Evolutionary conservation across 129 eudicot species (phyloP).

Genomic region (Chrysanthemum seticuspe): DNA sequence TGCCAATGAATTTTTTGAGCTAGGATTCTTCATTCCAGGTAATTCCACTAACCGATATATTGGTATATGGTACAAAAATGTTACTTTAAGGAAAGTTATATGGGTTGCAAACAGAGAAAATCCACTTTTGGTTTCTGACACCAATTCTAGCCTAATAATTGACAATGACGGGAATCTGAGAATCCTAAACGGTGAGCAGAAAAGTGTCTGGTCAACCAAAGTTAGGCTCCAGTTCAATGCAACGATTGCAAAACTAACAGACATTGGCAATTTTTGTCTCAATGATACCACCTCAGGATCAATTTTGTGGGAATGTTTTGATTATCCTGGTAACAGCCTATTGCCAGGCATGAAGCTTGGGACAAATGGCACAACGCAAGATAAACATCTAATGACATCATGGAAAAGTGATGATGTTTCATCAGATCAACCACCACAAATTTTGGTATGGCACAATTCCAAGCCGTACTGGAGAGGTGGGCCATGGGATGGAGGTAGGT

Average conservation of each 20-base stretch:
- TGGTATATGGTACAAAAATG: slow-evolving; percentile 25
- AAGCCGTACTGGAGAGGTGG: slow-evolving; percentile 34
- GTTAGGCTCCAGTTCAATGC: slow-evolving; percentile 11
- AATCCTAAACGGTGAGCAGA: slow-evolving; percentile 18
- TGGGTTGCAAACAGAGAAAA: slow-evolving; percentile 29
- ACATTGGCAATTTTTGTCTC: slow-evolving; percentile 24
- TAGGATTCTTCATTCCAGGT: slow-evolving; percentile 31
- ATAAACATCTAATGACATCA: slow-evolving; percentile 18
- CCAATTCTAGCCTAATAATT: slow-evolving; percentile 7
- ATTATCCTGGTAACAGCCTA: slow-evolving; percentile 31
- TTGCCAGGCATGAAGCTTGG: slow-evolving; percentile 34
- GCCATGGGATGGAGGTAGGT: slow-evolving; percentile 33
- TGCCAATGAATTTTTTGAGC: slow-evolving; percentile 13
- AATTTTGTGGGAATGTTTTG: slow-evolving; percentile 37
- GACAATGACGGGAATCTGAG: slow-evolving; percentile 23
- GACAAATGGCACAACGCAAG: background rate
- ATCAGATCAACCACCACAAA: slow-evolving; percentile 25
- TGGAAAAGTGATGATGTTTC: slow-evolving; percentile 32
- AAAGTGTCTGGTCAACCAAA: slow-evolving; percentile 25
- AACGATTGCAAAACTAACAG: slow-evolving; percentile 25
- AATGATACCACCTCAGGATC: slow-evolving; percentile 15
- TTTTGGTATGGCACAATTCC: slow-evolving; percentile 13
- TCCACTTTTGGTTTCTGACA: slow-evolving; percentile 15
- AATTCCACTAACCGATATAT: slow-evolving; percentile 21
- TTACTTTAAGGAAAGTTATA: background rate